Percentiles rank a stretch among this genome's conserved stretches.
phyloP scores from a whole-genome alignment of 2,329 filamentous ascomycete species.

The Chaetomium strumarium region DNA sequence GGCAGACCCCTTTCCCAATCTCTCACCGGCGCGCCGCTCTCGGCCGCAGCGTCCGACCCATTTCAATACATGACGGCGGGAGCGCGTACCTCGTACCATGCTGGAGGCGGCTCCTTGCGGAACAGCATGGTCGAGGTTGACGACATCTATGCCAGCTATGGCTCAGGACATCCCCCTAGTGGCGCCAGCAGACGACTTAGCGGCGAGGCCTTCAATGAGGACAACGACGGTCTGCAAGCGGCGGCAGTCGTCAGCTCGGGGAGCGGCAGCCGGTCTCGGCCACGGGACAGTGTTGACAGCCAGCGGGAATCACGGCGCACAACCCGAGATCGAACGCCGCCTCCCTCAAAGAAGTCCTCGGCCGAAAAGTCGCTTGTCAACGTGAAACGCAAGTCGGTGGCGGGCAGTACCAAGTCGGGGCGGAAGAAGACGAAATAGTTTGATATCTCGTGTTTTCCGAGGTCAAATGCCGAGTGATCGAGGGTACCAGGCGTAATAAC shows the following conservation, averaged over 20 bases:
- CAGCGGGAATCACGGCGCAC: slow-evolving; percentile 11
- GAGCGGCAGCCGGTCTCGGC: slow-evolving; percentile 6
- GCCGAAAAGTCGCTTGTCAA: slow-evolving; percentile 4
- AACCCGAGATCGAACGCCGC: slow-evolving; percentile 17
- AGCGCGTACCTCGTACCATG: slow-evolving; percentile 33
- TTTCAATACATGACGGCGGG: slow-evolving; percentile 49
- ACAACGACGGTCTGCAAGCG: not conserved
- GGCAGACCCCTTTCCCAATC: slow-evolving; percentile 12
- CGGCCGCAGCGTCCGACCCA: slow-evolving; percentile 35
- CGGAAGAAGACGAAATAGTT: slow-evolving; percentile 30
- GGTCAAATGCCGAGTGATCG: slow-evolving; percentile 1
- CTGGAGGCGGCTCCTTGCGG: slow-evolving; percentile 31
- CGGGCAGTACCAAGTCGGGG: slow-evolving; percentile 5
- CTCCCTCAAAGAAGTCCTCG: slow-evolving; percentile 13
- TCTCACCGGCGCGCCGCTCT: slow-evolving; percentile 25
- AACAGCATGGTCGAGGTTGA: slow-evolving; percentile 33
- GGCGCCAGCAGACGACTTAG: slow-evolving; percentile 8
- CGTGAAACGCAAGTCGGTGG: slow-evolving; percentile 21
- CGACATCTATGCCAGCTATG: slow-evolving; percentile 25
- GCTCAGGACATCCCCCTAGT: not conserved
- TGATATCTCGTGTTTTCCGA: slow-evolving; percentile 2
- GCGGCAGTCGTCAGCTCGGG: not conserved
- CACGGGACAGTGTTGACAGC: slow-evolving; percentile 6
- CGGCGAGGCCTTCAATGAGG: slow-evolving; percentile 11
- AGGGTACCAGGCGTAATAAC: slow-evolving; percentile 1